phyloP scores from a whole-genome alignment of 176 grass and related monocot species.

The Miscanthus lutarioriparius region DNA sequence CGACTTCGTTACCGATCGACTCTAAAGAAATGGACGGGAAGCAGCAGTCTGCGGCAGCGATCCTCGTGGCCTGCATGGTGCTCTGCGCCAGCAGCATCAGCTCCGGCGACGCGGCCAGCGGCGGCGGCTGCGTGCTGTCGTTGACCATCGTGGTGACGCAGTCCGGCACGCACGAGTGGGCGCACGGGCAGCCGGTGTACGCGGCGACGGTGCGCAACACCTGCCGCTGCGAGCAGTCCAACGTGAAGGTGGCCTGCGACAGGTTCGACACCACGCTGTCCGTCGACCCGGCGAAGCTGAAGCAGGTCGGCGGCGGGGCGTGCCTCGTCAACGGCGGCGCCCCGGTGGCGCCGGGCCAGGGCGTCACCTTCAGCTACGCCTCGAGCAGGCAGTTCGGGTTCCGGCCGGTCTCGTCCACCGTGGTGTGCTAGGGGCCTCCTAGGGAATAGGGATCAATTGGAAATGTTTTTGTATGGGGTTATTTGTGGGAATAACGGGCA shows the following conservation, averaged over 20 bases:
- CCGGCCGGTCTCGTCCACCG: neutral
- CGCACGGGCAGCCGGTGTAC: slow-evolving; percentile 1
- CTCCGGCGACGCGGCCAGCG: neutral
- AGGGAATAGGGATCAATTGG: neutral
- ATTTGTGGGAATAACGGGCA: too few species aligned
- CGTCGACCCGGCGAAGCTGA: neutral
- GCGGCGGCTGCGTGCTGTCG: neutral
- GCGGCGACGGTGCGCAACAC: slow-evolving; percentile 10
- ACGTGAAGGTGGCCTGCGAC: neutral
- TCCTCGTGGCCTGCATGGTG: neutral
- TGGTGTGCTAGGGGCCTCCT: neutral
- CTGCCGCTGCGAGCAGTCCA: neutral
- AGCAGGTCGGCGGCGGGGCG: neutral
- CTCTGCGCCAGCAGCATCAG: neutral
- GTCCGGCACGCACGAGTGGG: neutral
- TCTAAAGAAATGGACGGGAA: neutral
- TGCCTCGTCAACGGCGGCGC: slow-evolving; percentile 1
- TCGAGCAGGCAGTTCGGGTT: neutral
- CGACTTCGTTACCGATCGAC: neutral
- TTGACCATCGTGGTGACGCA: slow-evolving; percentile 1
- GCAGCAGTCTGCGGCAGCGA: neutral
- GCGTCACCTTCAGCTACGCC: neutral
- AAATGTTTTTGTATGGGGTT: neutral
- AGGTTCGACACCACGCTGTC: neutral
- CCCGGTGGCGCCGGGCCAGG: neutral